Conservation (phyloP, 75 land plant genomes). For the Selaginella tamariscina region DNA sequence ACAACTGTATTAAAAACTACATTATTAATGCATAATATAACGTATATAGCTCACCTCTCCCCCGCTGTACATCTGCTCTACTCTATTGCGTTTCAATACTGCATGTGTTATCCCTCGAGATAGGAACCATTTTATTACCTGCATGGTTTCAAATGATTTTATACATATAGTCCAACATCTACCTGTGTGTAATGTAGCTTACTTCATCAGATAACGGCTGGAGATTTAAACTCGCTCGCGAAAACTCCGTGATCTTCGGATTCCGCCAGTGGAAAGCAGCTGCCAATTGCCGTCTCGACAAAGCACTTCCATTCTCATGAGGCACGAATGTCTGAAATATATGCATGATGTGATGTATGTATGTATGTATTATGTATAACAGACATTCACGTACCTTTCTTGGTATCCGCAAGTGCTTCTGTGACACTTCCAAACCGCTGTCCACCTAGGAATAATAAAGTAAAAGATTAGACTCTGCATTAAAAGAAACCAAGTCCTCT, state of each 20-base stretch:
- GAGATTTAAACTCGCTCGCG: neutral
- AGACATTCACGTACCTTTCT: constrained; percentile 10
- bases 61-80: neutral
- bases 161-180: no score
- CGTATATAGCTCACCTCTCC: no score
- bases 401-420: constrained; percentile 60
- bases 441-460: neutral
- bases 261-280: neutral
- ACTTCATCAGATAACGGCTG: neutral
- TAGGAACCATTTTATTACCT: neutral
- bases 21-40: no score
- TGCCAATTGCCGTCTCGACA: neutral
- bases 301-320: neutral
- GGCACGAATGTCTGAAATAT: neutral
- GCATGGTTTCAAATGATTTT: no score
- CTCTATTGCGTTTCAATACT: neutral
- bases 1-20: no score
- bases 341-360: constrained; percentile 14
- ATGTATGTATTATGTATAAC: neutral
- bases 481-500: neutral
- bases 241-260: neutral
- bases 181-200: no score
- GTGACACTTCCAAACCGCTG: constrained; percentile 53
- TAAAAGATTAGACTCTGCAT: neutral
- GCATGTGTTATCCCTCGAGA: neutral